Evolutionary conservation across 192 early-diverging fungal genomes (phyloP).

Genomic region (Gigaspora rosea): DNA sequence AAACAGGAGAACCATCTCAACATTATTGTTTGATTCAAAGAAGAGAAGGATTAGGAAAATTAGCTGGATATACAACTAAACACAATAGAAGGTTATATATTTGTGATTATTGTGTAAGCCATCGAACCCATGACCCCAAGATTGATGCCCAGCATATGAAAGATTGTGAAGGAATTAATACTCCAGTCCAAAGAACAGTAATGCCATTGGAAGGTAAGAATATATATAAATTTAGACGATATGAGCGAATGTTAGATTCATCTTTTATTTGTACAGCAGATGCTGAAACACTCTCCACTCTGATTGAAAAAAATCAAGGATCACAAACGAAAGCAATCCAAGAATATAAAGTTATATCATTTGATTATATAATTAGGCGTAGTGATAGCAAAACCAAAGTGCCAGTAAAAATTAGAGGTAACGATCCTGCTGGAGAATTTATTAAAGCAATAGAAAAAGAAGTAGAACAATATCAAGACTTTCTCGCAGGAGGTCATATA

Average conservation of each 20-base stretch:
- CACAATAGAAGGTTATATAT: background rate
- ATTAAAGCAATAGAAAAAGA: no score
- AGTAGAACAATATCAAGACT: no score
- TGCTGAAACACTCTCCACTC: background rate
- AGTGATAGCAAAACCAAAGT: background rate
- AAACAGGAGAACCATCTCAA: slow-evolving; percentile 15
- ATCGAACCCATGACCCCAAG: slow-evolving; percentile 6
- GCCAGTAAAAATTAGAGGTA: slow-evolving; percentile 1
- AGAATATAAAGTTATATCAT: background rate
- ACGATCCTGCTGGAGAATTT: background rate
- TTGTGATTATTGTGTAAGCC: slow-evolving; percentile 12
- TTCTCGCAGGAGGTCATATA: no score
- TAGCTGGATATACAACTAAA: slow-evolving; percentile 11
- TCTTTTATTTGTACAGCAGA: background rate
- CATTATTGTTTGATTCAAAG: background rate
- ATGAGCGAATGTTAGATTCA: background rate
- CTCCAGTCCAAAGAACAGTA: slow-evolving; percentile 11
- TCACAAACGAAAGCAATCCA: background rate
- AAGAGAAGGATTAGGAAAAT: slow-evolving; percentile 18
- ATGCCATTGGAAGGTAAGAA: background rate
- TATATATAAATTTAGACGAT: background rate
- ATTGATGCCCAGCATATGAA: background rate
- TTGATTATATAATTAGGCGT: background rate
- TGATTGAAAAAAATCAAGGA: slow-evolving; percentile 12
- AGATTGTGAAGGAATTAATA: background rate